phyloP scores from a whole-genome alignment of 2,329 filamentous ascomycete genomes.

The Rhynchosporium agropyri region DNA sequence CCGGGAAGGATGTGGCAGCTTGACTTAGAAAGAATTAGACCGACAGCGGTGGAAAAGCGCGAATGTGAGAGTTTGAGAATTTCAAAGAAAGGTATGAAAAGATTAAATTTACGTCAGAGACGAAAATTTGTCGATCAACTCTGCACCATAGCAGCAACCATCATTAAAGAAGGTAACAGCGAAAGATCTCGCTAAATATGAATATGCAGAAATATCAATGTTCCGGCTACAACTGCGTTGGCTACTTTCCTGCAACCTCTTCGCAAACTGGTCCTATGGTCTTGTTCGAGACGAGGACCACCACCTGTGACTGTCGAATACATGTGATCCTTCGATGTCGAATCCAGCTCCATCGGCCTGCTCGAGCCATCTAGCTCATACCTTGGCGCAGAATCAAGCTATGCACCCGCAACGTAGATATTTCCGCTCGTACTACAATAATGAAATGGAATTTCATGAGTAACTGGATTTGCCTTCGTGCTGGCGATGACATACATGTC shows the following conservation, averaged over 20 bases:
- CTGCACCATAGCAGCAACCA: too few species aligned
- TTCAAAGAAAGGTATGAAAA: too few species aligned
- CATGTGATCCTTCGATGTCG: background rate
- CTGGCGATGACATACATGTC: background rate
- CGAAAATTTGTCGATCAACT: too few species aligned
- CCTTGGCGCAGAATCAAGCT: background rate
- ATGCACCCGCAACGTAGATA: background rate
- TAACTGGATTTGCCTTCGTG: background rate
- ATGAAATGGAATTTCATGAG: background rate
- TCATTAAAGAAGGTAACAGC: too few species aligned
- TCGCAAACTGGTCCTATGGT: too few species aligned
- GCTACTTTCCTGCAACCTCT: too few species aligned
- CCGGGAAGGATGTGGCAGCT: background rate
- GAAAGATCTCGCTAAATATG: too few species aligned
- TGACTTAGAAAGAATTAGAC: background rate
- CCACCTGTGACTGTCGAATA: background rate
- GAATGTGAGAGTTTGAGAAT: background rate
- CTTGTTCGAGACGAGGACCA: too few species aligned
- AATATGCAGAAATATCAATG: too few species aligned
- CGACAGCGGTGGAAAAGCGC: background rate
- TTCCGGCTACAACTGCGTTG: too few species aligned
- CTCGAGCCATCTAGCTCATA: conserved; percentile 3
- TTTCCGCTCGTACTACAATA: background rate
- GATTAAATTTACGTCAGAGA: too few species aligned
- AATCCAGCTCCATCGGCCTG: background rate